Evolutionary conservation across 2,329 filamentous ascomycete species (phyloP), one percentile per base, ranked within the genome.

Genomic region (Monosporascus sp.): DNA sequence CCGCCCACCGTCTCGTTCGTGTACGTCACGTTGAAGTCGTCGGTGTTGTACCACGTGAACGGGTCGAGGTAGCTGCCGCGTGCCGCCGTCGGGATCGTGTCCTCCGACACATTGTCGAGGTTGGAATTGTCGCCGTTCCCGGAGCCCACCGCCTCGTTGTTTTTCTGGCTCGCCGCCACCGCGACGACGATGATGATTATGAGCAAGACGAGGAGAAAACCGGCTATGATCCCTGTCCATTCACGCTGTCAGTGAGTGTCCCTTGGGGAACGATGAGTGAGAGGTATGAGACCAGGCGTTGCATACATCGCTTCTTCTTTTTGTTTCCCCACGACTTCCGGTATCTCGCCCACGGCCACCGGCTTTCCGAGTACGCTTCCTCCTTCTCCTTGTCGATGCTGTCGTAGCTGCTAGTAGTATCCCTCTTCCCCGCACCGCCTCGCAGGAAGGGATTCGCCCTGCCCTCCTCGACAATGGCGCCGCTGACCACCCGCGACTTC

Each of bases 1-100:
- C 87, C 89, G 20, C 94, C 94, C 0, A 97, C 87, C 15, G 84
- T 91, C 48, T 84, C 81, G 55, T 87, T 83, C 0, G 94, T 99
- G 68, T 95, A 99, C 0, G 94, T 97, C 56, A 93, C 81, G 67
- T 99, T 99, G 75, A 97, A 96, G 64, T 92, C 90, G 0, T 78
- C 81, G 0, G 92, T 97, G 61, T 95, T 88, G 60, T 88, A 87
- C 94, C 94, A 99, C 2, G 87, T 85, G 69, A 90, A 96, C 0
- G 94, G 94, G 65, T 99, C 92, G 20, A 96, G 77, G 57, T 88
- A 86, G 2, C 88, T 89, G 15, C 85, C 90, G 68, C 82, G 84
- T 63, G 83, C 91, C 56, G 77, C 78, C 52, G 74, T 72, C 54
- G 88, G 88, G 48, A 89, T 81, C 53, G 76, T 79, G 58, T 74